Evolutionary conservation across 768 basidiomycete species (phyloP), one percentile per base, ranked within the genome.

Genomic region (Collybia mongolica): DNA sequence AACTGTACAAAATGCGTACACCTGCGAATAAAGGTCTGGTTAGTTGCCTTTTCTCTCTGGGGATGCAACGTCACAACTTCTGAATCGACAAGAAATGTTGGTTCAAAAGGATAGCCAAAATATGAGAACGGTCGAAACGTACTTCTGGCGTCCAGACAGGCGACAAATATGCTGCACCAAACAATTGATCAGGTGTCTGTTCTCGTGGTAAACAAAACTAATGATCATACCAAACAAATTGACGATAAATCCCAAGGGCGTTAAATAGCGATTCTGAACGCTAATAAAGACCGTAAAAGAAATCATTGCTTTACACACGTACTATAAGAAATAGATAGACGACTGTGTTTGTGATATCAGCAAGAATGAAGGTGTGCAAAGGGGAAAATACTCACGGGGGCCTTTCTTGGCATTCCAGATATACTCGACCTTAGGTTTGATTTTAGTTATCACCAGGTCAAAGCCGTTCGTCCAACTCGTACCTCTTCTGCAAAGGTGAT

Each of bases 211-310:
- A 0, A 5, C 11, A 26, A 26, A n/a, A n/a, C 14, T 26, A 29
- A 39, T 4, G 24, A n/a, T 23, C 57, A 47, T 57, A 72, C 75
- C 80, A 49, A 67, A 75, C 11, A 84, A 58, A 51, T 84, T 83
- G 39, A 84, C 60, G 15, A 84, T 75, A 58, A 86, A 86, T 0
- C 79, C 81, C 2, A 85, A 64, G 0, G 83, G 83, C 0, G 80
- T 83, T 17, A 85, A 64, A 56, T 86, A 86, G 20, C 84, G 78
- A 56, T 85, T 86, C 83, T 86, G 28, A 4, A 17, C 18, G 23
- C 45, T n/a, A 26, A 7, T 26, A 26, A 52, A 40, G 5, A 38
- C n/a, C 14, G 6, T 32, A 22, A 9, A n/a, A 5, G 20, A 18
- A 41, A 32, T 17, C 38, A 49, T 2, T 22, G 6, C 14, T 8